Conservation (phyloP, 2,329 filamentous ascomycete species). For the Diaporthe nobilis region DNA sequence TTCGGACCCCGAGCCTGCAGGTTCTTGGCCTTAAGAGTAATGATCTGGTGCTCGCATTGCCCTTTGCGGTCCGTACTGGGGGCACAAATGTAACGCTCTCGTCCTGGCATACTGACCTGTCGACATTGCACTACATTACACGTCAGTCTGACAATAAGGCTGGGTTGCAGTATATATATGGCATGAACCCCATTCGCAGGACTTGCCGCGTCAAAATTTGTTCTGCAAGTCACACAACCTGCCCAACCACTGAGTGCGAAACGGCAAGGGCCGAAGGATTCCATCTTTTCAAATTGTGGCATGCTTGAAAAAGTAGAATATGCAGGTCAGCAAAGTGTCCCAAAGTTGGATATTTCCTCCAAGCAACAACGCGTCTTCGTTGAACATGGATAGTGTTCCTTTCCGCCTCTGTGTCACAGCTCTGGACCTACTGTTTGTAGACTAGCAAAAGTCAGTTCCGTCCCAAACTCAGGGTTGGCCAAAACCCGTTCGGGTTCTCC, state of each 20-base stretch:
- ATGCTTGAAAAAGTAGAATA: background rate
- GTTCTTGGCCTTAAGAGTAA: background rate
- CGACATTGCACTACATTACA: background rate
- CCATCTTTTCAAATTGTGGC: background rate
- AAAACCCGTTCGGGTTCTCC: background rate
- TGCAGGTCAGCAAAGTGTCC: background rate
- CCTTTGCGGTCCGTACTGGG: background rate
- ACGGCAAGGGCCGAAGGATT: background rate
- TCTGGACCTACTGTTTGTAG: background rate
- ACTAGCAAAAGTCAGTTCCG: background rate
- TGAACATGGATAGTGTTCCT: background rate
- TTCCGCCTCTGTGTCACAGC: background rate
- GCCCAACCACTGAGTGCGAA: background rate
- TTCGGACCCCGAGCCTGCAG: slow-evolving; percentile 14
- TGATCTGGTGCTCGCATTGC: background rate
- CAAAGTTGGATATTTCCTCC: background rate
- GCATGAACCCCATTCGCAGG: background rate
- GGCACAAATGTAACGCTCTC: background rate
- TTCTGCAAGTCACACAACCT: background rate
- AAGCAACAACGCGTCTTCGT: background rate
- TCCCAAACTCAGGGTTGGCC: background rate
- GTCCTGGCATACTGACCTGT: background rate
- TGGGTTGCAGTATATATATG: background rate
- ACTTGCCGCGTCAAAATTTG: background rate
- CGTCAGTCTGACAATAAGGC: background rate